Percentiles rank a stretch among this genome's conserved stretches.
Conservation (phyloP, 352 stramenopile species). For the Elongisporangium prolatum region DNA sequence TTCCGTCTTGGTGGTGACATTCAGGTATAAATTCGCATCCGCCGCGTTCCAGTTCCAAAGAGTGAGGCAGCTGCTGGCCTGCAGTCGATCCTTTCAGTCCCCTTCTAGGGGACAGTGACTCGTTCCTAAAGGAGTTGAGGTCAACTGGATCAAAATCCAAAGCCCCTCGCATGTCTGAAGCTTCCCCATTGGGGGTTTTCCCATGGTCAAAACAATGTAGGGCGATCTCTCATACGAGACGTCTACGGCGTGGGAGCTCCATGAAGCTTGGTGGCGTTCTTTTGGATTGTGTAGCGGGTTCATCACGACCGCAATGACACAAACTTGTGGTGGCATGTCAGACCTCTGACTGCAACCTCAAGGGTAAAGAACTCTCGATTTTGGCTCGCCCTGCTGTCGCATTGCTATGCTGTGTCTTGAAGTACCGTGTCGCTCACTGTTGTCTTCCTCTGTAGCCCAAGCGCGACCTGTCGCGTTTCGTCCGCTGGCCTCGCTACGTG, state of each 20-base stretch:
- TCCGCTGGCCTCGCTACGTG: constrained; percentile 99
- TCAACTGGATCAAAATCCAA: neutral
- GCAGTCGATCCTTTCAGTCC: neutral
- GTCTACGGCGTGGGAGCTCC: neutral
- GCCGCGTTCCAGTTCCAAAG: constrained; percentile 15
- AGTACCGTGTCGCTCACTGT: neutral
- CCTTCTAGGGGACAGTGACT: neutral
- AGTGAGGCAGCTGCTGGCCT: neutral
- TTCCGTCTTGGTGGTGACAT: constrained; percentile 96
- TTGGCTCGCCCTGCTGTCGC: constrained; percentile 6
- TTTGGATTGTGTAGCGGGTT: constrained; percentile 74
- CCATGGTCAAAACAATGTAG: neutral
- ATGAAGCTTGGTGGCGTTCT: neutral
- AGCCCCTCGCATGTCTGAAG: neutral
- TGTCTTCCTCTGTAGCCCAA: constrained; percentile 68
- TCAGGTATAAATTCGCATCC: constrained; percentile 71
- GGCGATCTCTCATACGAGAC: neutral
- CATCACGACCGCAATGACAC: constrained; percentile 90
- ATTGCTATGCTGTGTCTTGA: no score
- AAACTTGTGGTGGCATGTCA: constrained; percentile 85
- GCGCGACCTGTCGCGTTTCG: constrained; percentile 97
- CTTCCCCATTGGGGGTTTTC: neutral
- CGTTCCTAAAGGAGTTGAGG: neutral
- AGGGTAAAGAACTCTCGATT: constrained; percentile 64
- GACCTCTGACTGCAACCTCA: constrained; percentile 49